Conservation (phyloP, 495 filamentous ascomycete genomes). For the Daldinia grandis region DNA sequence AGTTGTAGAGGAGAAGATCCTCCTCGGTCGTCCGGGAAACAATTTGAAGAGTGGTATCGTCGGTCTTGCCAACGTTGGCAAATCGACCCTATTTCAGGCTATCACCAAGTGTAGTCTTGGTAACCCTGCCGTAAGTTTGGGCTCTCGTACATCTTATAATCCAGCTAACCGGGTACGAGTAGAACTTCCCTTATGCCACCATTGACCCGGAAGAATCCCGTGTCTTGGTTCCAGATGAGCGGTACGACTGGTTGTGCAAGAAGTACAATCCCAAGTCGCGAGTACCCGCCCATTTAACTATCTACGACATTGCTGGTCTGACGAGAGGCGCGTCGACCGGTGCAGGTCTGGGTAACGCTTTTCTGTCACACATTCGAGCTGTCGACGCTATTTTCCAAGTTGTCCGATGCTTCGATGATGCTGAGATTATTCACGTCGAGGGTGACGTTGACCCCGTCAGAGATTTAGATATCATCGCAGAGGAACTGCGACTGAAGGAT, state of each 20-base stretch:
- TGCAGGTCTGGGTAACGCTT: constrained; percentile 96
- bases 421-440: constrained; percentile 99
- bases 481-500: constrained; percentile 97
- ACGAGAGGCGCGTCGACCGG: constrained; percentile 96
- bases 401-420: constrained; percentile 98
- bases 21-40: constrained; percentile 95
- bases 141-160: constrained; percentile 13
- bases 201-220: constrained; percentile 99
- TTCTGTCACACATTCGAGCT: constrained; percentile 98
- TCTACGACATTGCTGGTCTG: constrained; percentile 99
- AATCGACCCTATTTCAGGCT: constrained; percentile 99
- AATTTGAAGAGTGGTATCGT: constrained; percentile 99
- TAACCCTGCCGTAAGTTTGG: constrained; percentile 84
- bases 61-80: constrained; percentile 98
- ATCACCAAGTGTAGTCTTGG: constrained; percentile 98
- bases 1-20: constrained; percentile 77
- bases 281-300: constrained; percentile 96
- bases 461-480: constrained; percentile 95
- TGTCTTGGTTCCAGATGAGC: constrained; percentile 95
- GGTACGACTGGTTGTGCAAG: constrained; percentile 93
- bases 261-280: constrained; percentile 97
- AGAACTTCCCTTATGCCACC: constrained; percentile 99
- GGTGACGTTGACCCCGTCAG: constrained; percentile 95
- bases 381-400: constrained; percentile 99
- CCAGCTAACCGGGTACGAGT: constrained; percentile 29